Evolutionary conservation across 2,329 filamentous ascomycete species (phyloP).

Genomic region (Colletotrichum trifolii): DNA sequence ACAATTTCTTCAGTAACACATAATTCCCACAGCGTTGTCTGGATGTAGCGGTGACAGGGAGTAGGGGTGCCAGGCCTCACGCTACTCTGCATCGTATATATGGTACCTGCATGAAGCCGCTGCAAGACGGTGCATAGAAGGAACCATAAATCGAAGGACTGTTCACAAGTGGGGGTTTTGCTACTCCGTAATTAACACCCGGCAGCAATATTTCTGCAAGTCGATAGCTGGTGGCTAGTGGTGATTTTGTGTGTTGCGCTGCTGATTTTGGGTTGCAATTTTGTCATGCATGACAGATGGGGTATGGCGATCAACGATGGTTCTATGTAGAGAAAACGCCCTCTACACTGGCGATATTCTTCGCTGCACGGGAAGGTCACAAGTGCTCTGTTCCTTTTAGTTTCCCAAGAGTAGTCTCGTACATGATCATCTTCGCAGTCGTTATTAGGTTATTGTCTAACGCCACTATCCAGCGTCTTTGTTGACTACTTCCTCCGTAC

Average conservation of each 20-base stretch:
- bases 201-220: no score
- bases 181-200: no score
- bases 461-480: no score
- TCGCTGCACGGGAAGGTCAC: not conserved
- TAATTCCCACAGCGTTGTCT: not conserved
- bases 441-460: no score
- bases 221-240: no score
- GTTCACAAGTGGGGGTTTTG: slow-evolving; percentile 7
- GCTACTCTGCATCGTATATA: not conserved
- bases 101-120: slow-evolving; percentile 31
- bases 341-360: not conserved
- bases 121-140: slow-evolving; percentile 27
- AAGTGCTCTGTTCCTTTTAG: no score
- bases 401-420: no score
- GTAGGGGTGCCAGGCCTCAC: not conserved
- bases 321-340: slow-evolving; percentile 5
- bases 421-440: no score
- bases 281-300: no score
- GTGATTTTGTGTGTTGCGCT: no score
- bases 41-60: not conserved
- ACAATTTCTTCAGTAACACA: not conserved
- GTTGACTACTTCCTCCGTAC: no score
- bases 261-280: no score
- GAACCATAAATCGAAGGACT: slow-evolving; percentile 5
- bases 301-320: not conserved